Base-by-base conservation (phyloP, 2,329 filamentous ascomycete genomes). In the Hymenoscyphus occultus region DNA sequence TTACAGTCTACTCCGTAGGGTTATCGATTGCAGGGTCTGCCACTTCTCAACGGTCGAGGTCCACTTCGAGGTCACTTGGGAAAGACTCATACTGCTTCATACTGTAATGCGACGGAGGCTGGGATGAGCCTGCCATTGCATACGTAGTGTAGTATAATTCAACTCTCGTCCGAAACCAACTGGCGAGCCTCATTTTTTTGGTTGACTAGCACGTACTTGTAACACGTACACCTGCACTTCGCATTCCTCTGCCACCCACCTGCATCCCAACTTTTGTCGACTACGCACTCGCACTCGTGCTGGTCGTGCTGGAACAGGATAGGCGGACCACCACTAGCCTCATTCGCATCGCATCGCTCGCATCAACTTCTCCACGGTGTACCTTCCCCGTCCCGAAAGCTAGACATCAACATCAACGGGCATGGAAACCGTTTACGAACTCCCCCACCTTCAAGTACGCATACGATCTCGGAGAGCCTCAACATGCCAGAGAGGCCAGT, bases 401-500 rank as follows among this genome's bases (percentile, higher is more conserved):
- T 32, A 10, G 48, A 39, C 32, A 14, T 9, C 14, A 51, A 48
- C 9, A n/a, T 42, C 39, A 59, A 51, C 40, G 51, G 62, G 56
- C 40, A 64, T 64, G 62, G 62, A 51, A 60, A 48, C 32, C 63
- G 51, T 64, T 42, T 61, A 19, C 56, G 42, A 42, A 54, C 39
- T 59, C 60, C 56, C 51, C 62, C 59, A 59, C 56, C 64, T 57
- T 64, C 71, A 67, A 65, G 19, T 16, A 32, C 35, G 13, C 19
- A 22, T 31, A 42, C 45, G 19, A 42, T 39, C 31, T n/a, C 35
- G 45, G 32, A 45, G 48, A 63, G 14, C n/a, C 64, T 60, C 35
- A 56, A 28, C 10, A 94, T 95, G 91, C 91, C 90, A 73, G 91
- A 95, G 76, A 93, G 90, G 81, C 88, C 88, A 63, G 84, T 92